Base-by-base conservation (phyloP, 2,329 filamentous ascomycete genomes). In the Stagonosporopsis rhizophila region DNA sequence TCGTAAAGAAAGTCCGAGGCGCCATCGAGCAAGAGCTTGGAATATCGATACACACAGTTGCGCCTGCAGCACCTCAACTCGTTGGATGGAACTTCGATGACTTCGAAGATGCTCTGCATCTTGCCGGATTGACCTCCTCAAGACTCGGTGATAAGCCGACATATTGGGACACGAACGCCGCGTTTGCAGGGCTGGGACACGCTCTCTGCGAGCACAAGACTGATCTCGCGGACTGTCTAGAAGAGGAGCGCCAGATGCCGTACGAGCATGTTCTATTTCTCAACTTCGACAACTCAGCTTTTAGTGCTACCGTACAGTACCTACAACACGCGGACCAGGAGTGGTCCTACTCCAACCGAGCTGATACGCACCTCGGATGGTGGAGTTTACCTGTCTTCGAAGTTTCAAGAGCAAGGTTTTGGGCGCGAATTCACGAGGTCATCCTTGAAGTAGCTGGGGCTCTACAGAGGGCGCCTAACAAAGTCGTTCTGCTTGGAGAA, bases 221-320 rank as follows among this genome's bases (percentile, higher is more conserved):
- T 17, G 25, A 59, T 41, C 15, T 42, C 9, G 5, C 39, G 6
- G 25, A 56, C 12, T 58, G 65, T 49, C 3, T 45, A 14, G 17
- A 53, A 19, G 50, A 64, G 42, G 49, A 57, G 45, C 34, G 37
- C 23, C 20, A 32, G 17, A 48, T 56, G 38, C 51, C 39, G 6
- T 48, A 60, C 20, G 56, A 65, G 35, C 58, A 64, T 11, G 56
- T 69, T 3, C 56, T 72, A 12, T 69, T 69, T 39, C 39, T 72
- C 2, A 57, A 66, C 19, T 71, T 72, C 37, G 69, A 71, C 47
- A 62, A 65, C 25, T 61, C 59, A 3, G 67, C 66, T n/a, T 69
- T 72, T 38, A 63, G 59, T 41, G 62, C 60, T 17, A 61, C 61
- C 5, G 59, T 65, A 17, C 61, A 68, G 22, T 35, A 52, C 17